phyloP scores from a whole-genome alignment of 1,139 yeast species.

The Nakaseomyces bracarensis region DNA sequence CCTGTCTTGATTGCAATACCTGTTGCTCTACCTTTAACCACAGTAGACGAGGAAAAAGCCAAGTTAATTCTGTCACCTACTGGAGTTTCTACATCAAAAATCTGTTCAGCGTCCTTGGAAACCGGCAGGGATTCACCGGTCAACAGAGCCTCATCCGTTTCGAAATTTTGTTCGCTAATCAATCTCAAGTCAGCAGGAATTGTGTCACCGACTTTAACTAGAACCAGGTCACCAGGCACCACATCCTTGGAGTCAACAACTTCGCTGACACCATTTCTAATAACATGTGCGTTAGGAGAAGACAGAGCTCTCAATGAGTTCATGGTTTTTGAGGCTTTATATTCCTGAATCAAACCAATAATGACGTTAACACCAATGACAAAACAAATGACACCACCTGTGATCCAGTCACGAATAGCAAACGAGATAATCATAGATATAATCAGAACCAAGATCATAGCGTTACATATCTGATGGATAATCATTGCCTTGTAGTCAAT shows the following conservation, averaged over 20 bases:
- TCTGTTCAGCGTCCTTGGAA: conserved; percentile 42
- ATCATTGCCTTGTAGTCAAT: conserved; percentile 60
- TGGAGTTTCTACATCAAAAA: conserved; percentile 39
- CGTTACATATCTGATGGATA: conserved; percentile 80
- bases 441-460: conserved; percentile 74
- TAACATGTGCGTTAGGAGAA: conserved; percentile 86
- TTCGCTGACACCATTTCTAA: conserved; percentile 67
- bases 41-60: conserved; percentile 94
- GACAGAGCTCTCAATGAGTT: conserved; percentile 87
- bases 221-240: conserved; percentile 95
- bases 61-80: conserved; percentile 65
- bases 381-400: conserved; percentile 80
- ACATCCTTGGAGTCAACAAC: conserved; percentile 72
- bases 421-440: conserved; percentile 83
- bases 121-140: conserved; percentile 95
- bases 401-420: conserved; percentile 88
- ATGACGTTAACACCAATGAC: conserved; percentile 89
- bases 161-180: conserved; percentile 63
- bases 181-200: conserved; percentile 91
- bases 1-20: conserved; percentile 93
- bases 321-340: conserved; percentile 85
- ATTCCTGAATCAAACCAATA: conserved; percentile 94
- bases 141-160: conserved; percentile 84
- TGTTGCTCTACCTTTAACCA: conserved; percentile 85
- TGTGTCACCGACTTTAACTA: conserved; percentile 84